phyloP scores from a whole-genome alignment of 2,329 filamentous ascomycete species.

The Cytospora piceicola region DNA sequence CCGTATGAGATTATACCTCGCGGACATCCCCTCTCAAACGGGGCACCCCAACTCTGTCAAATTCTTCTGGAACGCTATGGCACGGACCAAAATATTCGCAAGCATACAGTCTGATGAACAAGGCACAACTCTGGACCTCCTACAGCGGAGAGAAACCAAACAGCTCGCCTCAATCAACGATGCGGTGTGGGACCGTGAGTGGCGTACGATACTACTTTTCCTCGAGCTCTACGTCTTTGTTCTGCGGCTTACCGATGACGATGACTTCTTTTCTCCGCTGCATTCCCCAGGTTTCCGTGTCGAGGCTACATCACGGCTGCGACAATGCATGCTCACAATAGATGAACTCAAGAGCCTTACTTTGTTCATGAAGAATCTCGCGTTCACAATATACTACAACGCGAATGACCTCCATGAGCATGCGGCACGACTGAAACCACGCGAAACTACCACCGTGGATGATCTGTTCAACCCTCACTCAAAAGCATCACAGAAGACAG shows the following conservation, averaged over 20 bases:
- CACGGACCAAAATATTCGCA: conserved; percentile 47
- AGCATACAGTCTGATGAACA: conserved; percentile 39
- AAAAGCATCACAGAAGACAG: conserved; percentile 8
- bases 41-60: conserved; percentile 67
- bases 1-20: conserved; percentile 89
- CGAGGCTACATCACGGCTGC: conserved; percentile 52
- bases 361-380: conserved; percentile 85
- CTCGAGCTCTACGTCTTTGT: conserved; percentile 94
- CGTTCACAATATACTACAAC: conserved; percentile 88
- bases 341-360: conserved; percentile 75
- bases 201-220: conserved; percentile 87
- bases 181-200: conserved; percentile 65
- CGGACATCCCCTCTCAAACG: conserved; percentile 58
- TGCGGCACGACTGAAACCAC: conserved; percentile 34
- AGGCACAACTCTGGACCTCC: conserved; percentile 36
- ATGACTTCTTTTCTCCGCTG: conserved; percentile 81
- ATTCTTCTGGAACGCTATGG: conserved; percentile 77
- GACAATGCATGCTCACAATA: conserved; percentile 70
- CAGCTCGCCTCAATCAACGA: conserved; percentile 31
- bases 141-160: conserved; percentile 34
- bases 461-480: conserved; percentile 15
- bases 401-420: conserved; percentile 58
- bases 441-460: conserved; percentile 18
- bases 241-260: conserved; percentile 90
- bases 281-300: conserved; percentile 42